Base-by-base conservation (phyloP, 805 yeast species). In the Alloascoidea africana region DNA sequence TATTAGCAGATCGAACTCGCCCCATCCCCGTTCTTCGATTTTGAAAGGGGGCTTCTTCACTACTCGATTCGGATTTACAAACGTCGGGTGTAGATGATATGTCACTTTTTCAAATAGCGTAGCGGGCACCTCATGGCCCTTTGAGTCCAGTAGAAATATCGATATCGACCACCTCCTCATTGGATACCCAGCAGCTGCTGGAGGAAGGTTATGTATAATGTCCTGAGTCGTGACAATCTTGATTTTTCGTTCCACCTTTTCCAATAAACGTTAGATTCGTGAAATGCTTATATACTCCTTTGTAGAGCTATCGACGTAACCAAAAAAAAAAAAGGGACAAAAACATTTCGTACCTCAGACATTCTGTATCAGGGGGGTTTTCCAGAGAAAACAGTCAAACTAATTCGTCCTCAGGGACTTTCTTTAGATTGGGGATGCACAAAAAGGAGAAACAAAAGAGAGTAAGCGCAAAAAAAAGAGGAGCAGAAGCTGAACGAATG, bases 11-110 rank as follows among this genome's bases (percentile, higher is more conserved):
- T 87, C 96, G 51, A 89, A 89, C 47, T 89, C 97, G 55, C 97
- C 98, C 97, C 98, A 89, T 37, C 98, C 98, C 61, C 84, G 78
- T 56, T 89, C 98, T 51, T 75, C 82, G 40, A 89, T 79, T 52
- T 61, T 70, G 60, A 87, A 89, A 6, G 98, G 98, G 5, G 81
- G 71, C 51, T 76, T 77, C 51, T 81, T 83, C 53, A 85, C 56
- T 8, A 79, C 66, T 55, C 96, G 72, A 44, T 72, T 77, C 6
- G 97, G 97, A 55, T 86, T 86, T 36, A 73, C 74, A 60, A 89
- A 89, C 5, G 97, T 91, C 36, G 96, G 97, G 62, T 89, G 98
- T 45, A 91, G 68, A 47, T 85, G 78, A 57, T 89, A 89, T 3
- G 94, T 86, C 38, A 86, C 96, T 58, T 81, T 83, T 56, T 91